phyloP scores from a whole-genome alignment of 345 rosid species.

The Populus simonii region DNA sequence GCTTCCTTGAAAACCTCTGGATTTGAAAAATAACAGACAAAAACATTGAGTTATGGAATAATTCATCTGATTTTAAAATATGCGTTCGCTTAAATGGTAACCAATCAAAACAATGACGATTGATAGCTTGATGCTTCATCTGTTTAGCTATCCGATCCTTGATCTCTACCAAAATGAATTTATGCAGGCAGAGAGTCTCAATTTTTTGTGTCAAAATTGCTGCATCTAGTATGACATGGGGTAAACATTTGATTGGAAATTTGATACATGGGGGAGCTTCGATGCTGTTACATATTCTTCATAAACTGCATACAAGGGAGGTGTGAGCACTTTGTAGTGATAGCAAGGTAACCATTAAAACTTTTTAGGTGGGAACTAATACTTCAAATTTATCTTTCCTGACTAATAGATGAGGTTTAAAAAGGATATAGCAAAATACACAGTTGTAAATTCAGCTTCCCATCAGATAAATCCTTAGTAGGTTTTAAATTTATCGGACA shows the following conservation, averaged over 20 bases:
- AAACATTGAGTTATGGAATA: background rate
- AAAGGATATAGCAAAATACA: background rate
- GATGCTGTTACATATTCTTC: background rate
- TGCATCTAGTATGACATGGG: background rate
- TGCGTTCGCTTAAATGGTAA: background rate
- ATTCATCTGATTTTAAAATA: background rate
- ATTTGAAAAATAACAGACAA: background rate
- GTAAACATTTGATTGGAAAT: background rate
- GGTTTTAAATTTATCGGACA: background rate
- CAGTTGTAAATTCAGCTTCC: background rate
- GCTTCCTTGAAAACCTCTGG: background rate
- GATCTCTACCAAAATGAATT: background rate
- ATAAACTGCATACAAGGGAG: background rate
- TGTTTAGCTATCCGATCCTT: background rate
- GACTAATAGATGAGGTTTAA: too few relatives aligned
- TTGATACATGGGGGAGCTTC: background rate
- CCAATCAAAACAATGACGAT: background rate
- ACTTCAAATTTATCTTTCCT: too few relatives aligned
- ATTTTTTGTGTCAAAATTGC: background rate
- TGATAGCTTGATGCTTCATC: background rate
- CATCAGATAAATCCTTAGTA: background rate
- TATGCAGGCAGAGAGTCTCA: background rate
- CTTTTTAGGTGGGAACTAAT: too few relatives aligned
- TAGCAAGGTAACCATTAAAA: background rate
- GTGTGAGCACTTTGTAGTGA: background rate